Percentiles rank a stretch among this genome's conserved stretches.
Evolutionary conservation across 2,329 filamentous ascomycete genomes (phyloP).

Genomic region (Hymenoscyphus salicellus): DNA sequence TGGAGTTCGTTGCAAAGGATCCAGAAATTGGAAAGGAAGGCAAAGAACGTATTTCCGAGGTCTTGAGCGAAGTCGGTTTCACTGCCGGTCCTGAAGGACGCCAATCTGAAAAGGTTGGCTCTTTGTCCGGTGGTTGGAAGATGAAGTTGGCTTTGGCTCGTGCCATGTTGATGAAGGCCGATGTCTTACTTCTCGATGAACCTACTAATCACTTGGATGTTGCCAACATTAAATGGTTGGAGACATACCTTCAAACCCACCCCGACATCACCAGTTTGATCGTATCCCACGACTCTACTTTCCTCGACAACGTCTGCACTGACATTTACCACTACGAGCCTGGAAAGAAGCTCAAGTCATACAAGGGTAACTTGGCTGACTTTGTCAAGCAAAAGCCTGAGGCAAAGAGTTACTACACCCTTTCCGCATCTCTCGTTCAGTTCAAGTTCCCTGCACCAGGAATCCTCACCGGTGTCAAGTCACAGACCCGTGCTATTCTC

Average conservation of each 20-base stretch:
- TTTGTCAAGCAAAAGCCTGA: conserved; percentile 91
- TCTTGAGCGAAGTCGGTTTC: conserved; percentile 91
- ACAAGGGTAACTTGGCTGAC: conserved; percentile 75
- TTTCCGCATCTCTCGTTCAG: conserved; percentile 81
- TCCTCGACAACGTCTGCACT: conserved; percentile 95
- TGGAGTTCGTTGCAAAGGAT: conserved; percentile 89
- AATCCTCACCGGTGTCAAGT: conserved; percentile 93
- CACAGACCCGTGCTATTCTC: conserved; percentile 86
- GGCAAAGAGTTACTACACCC: conserved; percentile 96
- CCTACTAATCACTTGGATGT: conserved; percentile 98
- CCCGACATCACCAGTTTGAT: conserved; percentile 96
- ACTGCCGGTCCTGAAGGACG: conserved; percentile 83
- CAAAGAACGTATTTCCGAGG: conserved; percentile 74
- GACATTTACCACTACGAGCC: conserved; percentile 99
- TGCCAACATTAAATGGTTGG: conserved; percentile 91
- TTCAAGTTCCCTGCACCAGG: conserved; percentile 98
- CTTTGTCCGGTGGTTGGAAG: conserved; percentile 97
- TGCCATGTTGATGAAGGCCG: conserved; percentile 95
- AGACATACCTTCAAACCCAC: conserved; percentile 93
- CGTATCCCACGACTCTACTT: conserved; percentile 96
- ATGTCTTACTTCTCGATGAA: conserved; percentile 94
- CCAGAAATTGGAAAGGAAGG: conserved; percentile 79
- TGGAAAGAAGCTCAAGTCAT: conserved; percentile 86
- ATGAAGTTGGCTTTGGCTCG: conserved; percentile 97
- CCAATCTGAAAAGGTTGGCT: conserved; percentile 87